Base-by-base conservation (phyloP, 1,139 yeast genomes). In the Candida sanyaensis region DNA sequence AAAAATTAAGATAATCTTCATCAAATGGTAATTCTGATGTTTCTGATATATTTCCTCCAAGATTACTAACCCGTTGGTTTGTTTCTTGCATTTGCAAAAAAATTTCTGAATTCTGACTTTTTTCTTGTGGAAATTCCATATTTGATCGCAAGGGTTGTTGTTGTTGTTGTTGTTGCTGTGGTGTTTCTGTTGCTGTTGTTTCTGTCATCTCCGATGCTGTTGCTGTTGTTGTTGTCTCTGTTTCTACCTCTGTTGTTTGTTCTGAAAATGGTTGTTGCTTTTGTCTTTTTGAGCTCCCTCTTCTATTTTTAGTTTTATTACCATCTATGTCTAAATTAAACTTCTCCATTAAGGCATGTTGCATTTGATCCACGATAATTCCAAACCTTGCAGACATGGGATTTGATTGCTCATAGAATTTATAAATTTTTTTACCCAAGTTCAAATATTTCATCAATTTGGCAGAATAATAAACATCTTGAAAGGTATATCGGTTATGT, bases 401-500 rank as follows among this genome's bases (percentile, higher is more conserved):
- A 42, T 50, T 53, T 6, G 50, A 37, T 8, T 41, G 37, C 8
- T 50, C 44, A 37, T 53, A 56, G 43, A 47, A 54, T 23, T 47
- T 39, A 41, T 52, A 49, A 29, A 55, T 44, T 6, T 33, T 31
- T 32, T 50, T 52, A 1, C 54, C 53, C 4, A 49, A 33, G 39
- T 56, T 53, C 29, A 56, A 45, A 32, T 43, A 46, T 13, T 45
- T 50, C 55, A 55, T 55, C 27, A 43, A 33, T 29, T 48, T 45
- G n/a, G 39, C 17, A 5, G 50, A 36, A 26, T 39, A 43, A 38
- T 47, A 48, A 4, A 44, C 51, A 23, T 51, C 53, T 13, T 51
- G 49, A 9, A 28, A 41, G n/a, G 48, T 43, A 30, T 44, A 43
- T 13, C 43, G 41, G 38, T 48, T 39, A 11, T 36, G 38, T 41